Conservation (phyloP, 139 green algal species). For the Chlamydomonas schloesseri region DNA sequence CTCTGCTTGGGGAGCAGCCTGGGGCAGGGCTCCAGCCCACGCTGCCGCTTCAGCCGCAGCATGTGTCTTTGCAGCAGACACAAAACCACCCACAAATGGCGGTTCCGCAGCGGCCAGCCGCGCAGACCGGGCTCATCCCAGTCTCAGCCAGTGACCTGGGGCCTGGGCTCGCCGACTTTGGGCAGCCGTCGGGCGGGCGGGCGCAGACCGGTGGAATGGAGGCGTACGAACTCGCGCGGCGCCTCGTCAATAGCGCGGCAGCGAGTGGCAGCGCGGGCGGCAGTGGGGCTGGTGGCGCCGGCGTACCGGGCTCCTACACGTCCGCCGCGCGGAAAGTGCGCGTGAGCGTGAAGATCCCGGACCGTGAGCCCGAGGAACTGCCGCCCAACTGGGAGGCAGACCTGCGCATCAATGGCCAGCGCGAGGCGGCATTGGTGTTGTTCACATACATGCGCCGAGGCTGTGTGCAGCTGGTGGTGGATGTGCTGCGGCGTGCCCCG, state of each 20-base stretch:
- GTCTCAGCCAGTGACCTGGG: no score
- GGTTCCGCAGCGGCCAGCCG: no score
- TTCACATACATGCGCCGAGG: conserved; percentile 29
- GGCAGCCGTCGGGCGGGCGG: no score
- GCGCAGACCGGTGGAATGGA: neutral
- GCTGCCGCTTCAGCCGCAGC: no score
- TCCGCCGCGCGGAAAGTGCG: neutral
- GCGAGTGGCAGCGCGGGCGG: neutral
- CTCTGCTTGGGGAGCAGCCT: neutral
- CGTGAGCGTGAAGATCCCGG: conserved; percentile 36
- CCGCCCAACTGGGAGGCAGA: neutral
- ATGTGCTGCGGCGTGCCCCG: neutral
- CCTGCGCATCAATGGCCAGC: conserved; percentile 14
- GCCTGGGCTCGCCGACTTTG: no score
- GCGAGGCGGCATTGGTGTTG: neutral
- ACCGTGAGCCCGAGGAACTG: conserved; percentile 27
- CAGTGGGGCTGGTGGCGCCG: no score
- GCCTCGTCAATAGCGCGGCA: conserved; percentile 1
- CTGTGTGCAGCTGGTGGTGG: conserved; percentile 32
- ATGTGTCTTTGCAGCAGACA: no score
- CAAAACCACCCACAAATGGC: no score
- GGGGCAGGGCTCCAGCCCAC: no score
- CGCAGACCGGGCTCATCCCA: no score
- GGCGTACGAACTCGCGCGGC: conserved; percentile 28
- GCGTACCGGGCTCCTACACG: neutral